Base-by-base conservation (phyloP, 164 flowering plant species). In the Vitis amurensis region DNA sequence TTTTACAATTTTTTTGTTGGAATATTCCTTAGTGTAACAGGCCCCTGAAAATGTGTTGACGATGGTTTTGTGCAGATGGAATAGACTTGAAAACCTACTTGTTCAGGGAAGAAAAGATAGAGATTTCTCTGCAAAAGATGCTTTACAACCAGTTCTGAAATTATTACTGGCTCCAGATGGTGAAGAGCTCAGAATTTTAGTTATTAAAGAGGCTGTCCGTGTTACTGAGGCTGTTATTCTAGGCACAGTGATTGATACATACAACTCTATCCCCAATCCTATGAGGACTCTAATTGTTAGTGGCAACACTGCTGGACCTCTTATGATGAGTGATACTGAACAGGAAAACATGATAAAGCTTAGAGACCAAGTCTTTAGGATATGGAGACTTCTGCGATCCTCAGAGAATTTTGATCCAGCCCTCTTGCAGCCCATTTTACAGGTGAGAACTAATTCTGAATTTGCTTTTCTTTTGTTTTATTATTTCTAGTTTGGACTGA, bases 141-240 rank as follows among this genome's bases (percentile, higher is more conserved):
- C 97, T 64, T 76, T 95, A 61, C 99, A 93, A 78, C 99, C 99
- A 72, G 97, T 93, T 76, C 66, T 93, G 76, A 91, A 91, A 87
- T 77, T 95, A 57, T 73, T 95, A 53, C 68, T 95, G 78, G 93
- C 84, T 68, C 89, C 97, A 67, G 89, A 86, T 63, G 94, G 99
- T 64, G 96, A 86, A 80, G 88, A 81, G 68, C 88, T 93, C 14
- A 78, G 96, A 63, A 71, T 2, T 57, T 83, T 95, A 78, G 97
- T 93, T 15, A 83, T 83, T 29, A 91, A 89, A 74, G 99, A 95
- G 79, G 83, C 99, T 66, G 74, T 90, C 15, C 87, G 92, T 58
- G 96, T 92, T 17, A 82, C 89, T 53, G 99, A 95, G 84, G 97
- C 97, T 79, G 65, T 90, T 71, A 63, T 80, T 50, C 50, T 93